These are phyloP conservation scores for Tolypocladium sp. DNA, from an alignment of 2,329 filamentous ascomycete species.

Conservation along the genomic window DNA sequence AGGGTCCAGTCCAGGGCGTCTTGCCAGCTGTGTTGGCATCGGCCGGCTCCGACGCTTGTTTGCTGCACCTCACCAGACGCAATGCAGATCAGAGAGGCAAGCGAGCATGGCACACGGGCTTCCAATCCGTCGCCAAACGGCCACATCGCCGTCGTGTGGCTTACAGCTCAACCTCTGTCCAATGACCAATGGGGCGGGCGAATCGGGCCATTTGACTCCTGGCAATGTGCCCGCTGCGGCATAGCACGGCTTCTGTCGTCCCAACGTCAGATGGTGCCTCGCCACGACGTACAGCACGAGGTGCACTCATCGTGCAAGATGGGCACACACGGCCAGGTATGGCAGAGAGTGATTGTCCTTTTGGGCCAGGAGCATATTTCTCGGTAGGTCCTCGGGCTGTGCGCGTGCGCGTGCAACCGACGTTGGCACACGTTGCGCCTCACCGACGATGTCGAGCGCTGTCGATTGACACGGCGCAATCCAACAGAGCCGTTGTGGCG, in stretches of 20 bases:
- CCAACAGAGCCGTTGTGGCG: background rate
- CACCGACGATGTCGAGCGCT: background rate
- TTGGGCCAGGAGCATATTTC: background rate
- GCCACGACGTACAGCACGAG: background rate
- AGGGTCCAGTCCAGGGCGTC: background rate
- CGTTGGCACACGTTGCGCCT: background rate
- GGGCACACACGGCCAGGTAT: background rate
- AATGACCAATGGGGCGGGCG: background rate
- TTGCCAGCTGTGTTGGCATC: background rate
- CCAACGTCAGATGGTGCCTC: background rate
- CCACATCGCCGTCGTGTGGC: background rate
- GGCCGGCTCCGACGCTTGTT: constrained; percentile 1
- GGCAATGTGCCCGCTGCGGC: background rate
- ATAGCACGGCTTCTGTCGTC: background rate
- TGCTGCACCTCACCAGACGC: background rate
- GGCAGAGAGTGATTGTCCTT: background rate
- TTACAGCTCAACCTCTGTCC: background rate
- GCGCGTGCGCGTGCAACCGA: background rate
- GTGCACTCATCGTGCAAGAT: background rate
- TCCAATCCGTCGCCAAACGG: background rate
- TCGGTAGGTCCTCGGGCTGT: background rate
- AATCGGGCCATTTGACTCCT: background rate
- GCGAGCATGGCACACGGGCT: background rate
- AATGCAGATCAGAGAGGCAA: background rate
- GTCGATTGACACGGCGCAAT: background rate